A percentile compares a stretch with the other conserved stretches of the same genome.
phyloP scores from a whole-genome alignment of 345 rosid species.

The Capsella bursapastoris region DNA sequence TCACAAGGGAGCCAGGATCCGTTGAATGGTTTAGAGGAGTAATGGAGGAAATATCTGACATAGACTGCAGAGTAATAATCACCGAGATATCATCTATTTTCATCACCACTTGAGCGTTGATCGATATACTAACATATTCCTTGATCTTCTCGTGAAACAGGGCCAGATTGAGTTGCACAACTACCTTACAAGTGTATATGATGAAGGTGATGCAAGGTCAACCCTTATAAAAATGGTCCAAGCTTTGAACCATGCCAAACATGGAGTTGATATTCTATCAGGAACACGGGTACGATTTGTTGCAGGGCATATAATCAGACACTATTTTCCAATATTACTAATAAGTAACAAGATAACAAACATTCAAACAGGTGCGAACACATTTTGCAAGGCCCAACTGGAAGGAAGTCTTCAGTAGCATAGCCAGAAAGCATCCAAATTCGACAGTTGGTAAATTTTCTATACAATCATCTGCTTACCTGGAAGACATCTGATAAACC shows the following conservation, averaged over 20 bases:
- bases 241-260: slow-evolving; percentile 95
- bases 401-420: slow-evolving; percentile 81
- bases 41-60: slow-evolving; percentile 92
- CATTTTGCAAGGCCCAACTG: slow-evolving; percentile 98
- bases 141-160: slow-evolving; percentile 47
- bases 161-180: slow-evolving; percentile 96
- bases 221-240: slow-evolving; percentile 96
- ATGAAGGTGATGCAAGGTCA: slow-evolving; percentile 98
- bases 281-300: slow-evolving; percentile 77
- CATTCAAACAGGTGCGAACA: slow-evolving; percentile 74
- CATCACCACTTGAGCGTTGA: neutral
- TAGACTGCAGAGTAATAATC: slow-evolving; percentile 76
- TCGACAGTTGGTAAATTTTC: slow-evolving; percentile 71
- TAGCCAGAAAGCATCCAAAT: slow-evolving; percentile 82
- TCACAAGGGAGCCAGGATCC: slow-evolving; percentile 92
- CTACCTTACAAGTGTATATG: slow-evolving; percentile 95
- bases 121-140: slow-evolving; percentile 13
- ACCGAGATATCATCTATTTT: slow-evolving; percentile 15
- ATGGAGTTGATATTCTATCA: slow-evolving; percentile 92
- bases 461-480: slow-evolving; percentile 20
- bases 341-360: slow-evolving; percentile 18
- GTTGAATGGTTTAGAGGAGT: slow-evolving; percentile 98
- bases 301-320: slow-evolving; percentile 1
- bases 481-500: neutral
- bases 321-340: neutral